Evolutionary conservation across 176 grass and related monocot species (phyloP).

Genomic region (Rhynchospora tenuis): DNA sequence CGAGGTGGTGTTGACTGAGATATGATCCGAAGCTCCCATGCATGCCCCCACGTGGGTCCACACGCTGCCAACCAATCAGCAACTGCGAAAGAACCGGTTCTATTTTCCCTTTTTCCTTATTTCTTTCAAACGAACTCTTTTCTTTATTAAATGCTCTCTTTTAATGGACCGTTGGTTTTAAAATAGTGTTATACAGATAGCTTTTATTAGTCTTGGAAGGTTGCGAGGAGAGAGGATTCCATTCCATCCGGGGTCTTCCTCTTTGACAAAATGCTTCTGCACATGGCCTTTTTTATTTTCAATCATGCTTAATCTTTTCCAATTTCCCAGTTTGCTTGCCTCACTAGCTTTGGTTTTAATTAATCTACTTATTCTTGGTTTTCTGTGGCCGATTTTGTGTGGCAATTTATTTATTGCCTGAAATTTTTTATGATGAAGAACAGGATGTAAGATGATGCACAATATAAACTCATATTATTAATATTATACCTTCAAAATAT

Average conservation of each 20-base stretch:
- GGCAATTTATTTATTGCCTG: neutral
- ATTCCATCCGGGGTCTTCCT: constrained; percentile 2
- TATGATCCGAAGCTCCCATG: neutral
- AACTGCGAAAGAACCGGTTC: neutral
- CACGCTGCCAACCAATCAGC: constrained; percentile 25
- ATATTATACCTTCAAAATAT: no score
- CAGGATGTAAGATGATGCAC: no score
- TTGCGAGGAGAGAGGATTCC: neutral
- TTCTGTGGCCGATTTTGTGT: neutral
- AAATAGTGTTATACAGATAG: neutral
- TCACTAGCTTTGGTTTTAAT: constrained; percentile 21
- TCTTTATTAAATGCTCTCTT: constrained; percentile 12
- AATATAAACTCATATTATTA: no score
- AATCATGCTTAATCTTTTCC: neutral
- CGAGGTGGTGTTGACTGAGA: constrained; percentile 23
- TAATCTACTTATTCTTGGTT: neutral
- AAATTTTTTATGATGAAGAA: no score
- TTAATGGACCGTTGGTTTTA: constrained; percentile 2
- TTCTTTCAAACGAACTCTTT: neutral
- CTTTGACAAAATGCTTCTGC: constrained; percentile 18
- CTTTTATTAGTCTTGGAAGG: constrained; percentile 13
- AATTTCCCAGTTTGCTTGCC: constrained; percentile 24
- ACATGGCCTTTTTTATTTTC: constrained; percentile 5
- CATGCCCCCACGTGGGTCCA: constrained; percentile 14
- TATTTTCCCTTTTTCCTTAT: neutral